phyloP scores from a whole-genome alignment of 345 rosid genomes.

The Dipteronia dyeriana region DNA sequence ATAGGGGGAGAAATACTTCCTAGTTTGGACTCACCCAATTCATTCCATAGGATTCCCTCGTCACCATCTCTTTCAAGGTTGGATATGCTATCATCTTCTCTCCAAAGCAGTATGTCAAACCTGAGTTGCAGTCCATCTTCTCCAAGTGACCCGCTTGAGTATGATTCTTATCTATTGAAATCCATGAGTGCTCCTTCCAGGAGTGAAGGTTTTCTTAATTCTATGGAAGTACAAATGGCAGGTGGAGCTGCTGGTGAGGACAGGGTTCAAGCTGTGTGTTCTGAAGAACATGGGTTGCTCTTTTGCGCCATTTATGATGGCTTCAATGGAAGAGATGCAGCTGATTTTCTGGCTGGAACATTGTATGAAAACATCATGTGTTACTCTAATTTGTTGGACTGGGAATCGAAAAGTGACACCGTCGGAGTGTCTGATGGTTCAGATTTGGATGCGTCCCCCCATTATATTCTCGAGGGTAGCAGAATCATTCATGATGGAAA shows the following conservation, averaged over 20 bases:
- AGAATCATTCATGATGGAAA: constrained; percentile 9
- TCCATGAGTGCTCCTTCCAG: constrained; percentile 65
- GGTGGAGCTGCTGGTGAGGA: constrained; percentile 99
- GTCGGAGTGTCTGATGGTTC: constrained; percentile 25
- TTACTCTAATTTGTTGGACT: constrained; percentile 54
- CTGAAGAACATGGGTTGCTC: constrained; percentile 93
- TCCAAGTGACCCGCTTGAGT: constrained; percentile 59
- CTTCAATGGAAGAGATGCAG: constrained; percentile 97
- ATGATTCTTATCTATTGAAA: constrained; percentile 56
- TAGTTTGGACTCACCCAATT: constrained; percentile 80
- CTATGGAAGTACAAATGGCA: constrained; percentile 85
- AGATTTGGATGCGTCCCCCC: constrained; percentile 26
- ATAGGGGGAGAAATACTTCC: constrained; percentile 91
- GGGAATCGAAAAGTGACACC: constrained; percentile 51
- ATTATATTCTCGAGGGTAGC: constrained; percentile 29
- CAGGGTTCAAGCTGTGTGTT: constrained; percentile 97
- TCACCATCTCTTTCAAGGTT: constrained; percentile 76
- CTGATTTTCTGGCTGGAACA: constrained; percentile 96
- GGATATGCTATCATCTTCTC: constrained; percentile 86
- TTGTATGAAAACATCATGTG: constrained; percentile 71
- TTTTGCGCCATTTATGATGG: constrained; percentile 94
- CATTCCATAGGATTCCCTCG: constrained; percentile 76
- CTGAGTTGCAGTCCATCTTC: constrained; percentile 78
- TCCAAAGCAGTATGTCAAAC: constrained; percentile 75
- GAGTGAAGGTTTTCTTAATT: constrained; percentile 69